Conservation (phyloP, 352 stramenopile genomes). For the Pseudoperonospora humuli region DNA sequence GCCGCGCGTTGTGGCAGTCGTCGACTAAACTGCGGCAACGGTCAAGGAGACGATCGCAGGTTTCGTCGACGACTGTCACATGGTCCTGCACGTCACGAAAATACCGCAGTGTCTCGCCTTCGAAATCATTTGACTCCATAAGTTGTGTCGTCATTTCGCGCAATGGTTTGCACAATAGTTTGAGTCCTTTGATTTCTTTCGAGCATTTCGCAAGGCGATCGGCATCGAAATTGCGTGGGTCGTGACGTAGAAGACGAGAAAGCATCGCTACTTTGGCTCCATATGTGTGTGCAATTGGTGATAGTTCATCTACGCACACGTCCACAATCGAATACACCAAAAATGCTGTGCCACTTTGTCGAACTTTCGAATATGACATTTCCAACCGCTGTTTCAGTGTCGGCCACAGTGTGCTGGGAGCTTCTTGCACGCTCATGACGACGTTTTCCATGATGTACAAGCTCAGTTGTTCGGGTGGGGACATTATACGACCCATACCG, state of each 20-base stretch:
- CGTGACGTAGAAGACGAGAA: slow-evolving; percentile 45
- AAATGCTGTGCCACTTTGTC: slow-evolving; percentile 64
- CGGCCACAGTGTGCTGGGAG: slow-evolving; percentile 38
- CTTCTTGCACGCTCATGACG: slow-evolving; percentile 68
- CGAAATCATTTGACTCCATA: slow-evolving; percentile 60
- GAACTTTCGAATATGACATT: slow-evolving; percentile 78
- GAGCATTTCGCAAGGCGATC: slow-evolving; percentile 44
- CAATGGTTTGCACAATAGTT: slow-evolving; percentile 64
- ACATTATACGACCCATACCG: slow-evolving; percentile 55
- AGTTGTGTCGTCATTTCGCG: slow-evolving; percentile 68
- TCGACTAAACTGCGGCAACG: slow-evolving; percentile 57
- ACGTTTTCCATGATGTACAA: slow-evolving; percentile 68
- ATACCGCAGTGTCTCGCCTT: slow-evolving; percentile 65
- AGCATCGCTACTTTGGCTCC: slow-evolving; percentile 70
- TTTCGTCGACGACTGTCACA: slow-evolving; percentile 69
- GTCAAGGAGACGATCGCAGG: slow-evolving; percentile 73
- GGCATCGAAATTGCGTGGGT: slow-evolving; percentile 50
- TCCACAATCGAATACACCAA: slow-evolving; percentile 78
- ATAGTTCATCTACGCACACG: slow-evolving; percentile 72
- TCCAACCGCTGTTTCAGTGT: slow-evolving; percentile 56
- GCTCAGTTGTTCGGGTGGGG: slow-evolving; percentile 66
- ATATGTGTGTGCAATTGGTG: slow-evolving; percentile 65
- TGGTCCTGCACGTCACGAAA: slow-evolving; percentile 84
- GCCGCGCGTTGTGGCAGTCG: slow-evolving; percentile 58
- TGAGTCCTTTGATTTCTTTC: slow-evolving; percentile 72